Base-by-base conservation (phyloP, 345 rosid genomes). In the Lepidium sativum region DNA sequence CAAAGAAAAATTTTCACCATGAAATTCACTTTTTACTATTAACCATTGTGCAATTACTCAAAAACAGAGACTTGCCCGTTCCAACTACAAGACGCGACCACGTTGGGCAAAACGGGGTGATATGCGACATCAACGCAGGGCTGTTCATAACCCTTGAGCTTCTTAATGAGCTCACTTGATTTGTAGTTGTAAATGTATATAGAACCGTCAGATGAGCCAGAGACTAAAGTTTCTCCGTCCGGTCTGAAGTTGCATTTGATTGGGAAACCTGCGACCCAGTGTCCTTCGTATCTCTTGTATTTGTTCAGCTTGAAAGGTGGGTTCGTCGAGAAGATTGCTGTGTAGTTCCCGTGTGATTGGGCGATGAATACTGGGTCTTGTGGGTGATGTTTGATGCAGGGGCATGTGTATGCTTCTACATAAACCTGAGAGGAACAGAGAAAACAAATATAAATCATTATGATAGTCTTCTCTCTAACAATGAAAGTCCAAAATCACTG, bases 301-400 rank as follows among this genome's bases (percentile, higher is more conserved):
- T 85, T 94, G 82, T 90, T 84, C 12, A 91, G 86, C 85, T 79
- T 83, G 78, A 88, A 88, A 47, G 97, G 96, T 29, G 91, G 83
- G 49, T 38, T 77, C 33, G 86, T 68, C 9, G 92, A 90, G 74
- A 90, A 86, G 45, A 90, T 79, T n/a, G 96, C 95, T n/a, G 86
- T 72, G 63, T 90, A 94, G 69, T 94, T 88, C 48, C 91, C 97
- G 71, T 88, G 80, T 38, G 97, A 94, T 69, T 86, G 96, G 8
- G 92, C 91, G 20, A 90, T 78, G 23, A 90, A 90, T 55, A 43
- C 67, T 8, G 86, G 83, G 51, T 86, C 95, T 29, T 67, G 61
- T 1, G 90, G 99, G 63, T 88, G 99, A 50, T 31, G 59, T 77
- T 84, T 78, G 64, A 86, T 68, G 62, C 92, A 80, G 52, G 96